Base-by-base conservation (phyloP, 345 rosid genomes). In the Lagerstroemia speciosa region DNA sequence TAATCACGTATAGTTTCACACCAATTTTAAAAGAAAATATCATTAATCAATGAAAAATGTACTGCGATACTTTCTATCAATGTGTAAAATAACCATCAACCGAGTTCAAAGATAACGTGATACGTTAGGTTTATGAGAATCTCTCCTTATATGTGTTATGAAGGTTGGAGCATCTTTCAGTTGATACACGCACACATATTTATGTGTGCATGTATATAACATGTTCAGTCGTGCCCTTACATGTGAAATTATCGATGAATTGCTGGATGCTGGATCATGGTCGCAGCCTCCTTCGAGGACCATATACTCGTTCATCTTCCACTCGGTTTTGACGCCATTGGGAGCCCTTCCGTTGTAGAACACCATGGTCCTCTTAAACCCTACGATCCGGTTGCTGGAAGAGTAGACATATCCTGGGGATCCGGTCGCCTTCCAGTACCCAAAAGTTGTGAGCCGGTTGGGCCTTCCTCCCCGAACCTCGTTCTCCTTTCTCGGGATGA, bases 271-370 rank as follows among this genome's bases (percentile, higher is more conserved):
- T 7, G n/a, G n/a, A n/a, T 43, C 48, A 38, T 12, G 32, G 19
- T 37, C 50, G n/a, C 10, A 62, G 63, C 27, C 78, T 50, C 66
- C 72, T n/a, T 71, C 76, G 45, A 72, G 34, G 46, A 76, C 78
- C 53, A 71, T 79, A 38, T 82, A 82, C 52, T 79, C 86, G 30
- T 82, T 82, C 81, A 82, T 79, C 67, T 80, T 83, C 86, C 86
- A 83, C 38, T 80, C 77, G 2, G 86, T 83, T 71, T 80, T 83
- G 27, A 19, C 67, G 26, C 86, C 84, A 19, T 8, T 76, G 0
- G 86, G 86, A 66, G 84, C 84, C 67, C 84, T 78, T 72, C 86
- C 86, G 5, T 32, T 71, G 62, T 83, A 83, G 72, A 80, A 82
- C 57, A 79, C 82, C 86, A 82, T 79, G 24, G 83, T 79, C 62